Conservation (phyloP, 1,139 yeast species). For the Diutina neorugosa region DNA sequence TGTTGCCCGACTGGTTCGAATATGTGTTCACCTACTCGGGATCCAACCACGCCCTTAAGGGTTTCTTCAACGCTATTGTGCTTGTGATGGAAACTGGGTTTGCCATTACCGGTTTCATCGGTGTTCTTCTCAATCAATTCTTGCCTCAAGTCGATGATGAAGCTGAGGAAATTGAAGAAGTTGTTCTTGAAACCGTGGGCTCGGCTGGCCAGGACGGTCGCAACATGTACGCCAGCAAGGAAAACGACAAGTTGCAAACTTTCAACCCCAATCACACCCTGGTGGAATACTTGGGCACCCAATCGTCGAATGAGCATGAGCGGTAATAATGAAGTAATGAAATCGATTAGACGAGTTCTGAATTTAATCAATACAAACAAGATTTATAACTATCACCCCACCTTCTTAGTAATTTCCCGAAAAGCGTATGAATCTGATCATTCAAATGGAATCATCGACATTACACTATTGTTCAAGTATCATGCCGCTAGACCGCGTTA, state of each 20-base stretch:
- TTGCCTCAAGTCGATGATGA: constrained; percentile 69
- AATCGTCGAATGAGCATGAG: not conserved
- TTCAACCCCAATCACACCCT: not conserved
- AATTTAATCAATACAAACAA: not conserved
- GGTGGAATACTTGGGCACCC: not conserved
- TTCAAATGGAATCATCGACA: no score
- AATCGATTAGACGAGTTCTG: not conserved
- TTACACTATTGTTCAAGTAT: no score
- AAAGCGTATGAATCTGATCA: no score
- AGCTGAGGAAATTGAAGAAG: constrained; percentile 27
- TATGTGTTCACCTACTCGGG: constrained; percentile 70
- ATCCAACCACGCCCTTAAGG: constrained; percentile 44
- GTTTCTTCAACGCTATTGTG: constrained; percentile 69
- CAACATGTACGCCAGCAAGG: constrained; percentile 25
- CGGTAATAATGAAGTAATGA: not conserved
- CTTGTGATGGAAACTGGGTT: constrained; percentile 83
- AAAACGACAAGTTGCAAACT: constrained; percentile 11
- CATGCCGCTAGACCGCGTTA: no score
- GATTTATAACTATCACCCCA: not conserved
- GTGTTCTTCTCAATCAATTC: constrained; percentile 56
- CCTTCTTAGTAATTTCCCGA: no score
- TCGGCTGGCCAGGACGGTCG: constrained; percentile 32
- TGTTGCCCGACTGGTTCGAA: constrained; percentile 66
- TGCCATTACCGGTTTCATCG: constrained; percentile 72
- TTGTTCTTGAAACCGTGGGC: constrained; percentile 34